Evolutionary conservation across 2,329 filamentous ascomycete genomes (phyloP), one percentile per base, ranked within the genome.

Genomic region (Hymenoscyphus salicellus): DNA sequence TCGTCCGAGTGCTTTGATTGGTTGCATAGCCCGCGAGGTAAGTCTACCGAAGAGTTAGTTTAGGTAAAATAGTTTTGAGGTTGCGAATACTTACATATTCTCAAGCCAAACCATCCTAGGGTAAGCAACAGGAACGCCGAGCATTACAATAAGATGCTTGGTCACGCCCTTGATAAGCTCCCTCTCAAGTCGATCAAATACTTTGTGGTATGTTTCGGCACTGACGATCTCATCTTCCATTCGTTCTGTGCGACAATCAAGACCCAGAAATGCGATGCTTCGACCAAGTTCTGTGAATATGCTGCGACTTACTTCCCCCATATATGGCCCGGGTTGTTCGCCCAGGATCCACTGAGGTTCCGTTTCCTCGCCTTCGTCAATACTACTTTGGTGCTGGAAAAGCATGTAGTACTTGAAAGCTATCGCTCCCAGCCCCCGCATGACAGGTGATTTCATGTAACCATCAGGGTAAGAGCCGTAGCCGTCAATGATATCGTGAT

Each of bases 321-420:
- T 97, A 75, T 97, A 99, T 0, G 94, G 93, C 0, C 96, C 96
- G 2, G 89, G 91, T 38, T 84, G 82, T 28, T 84, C 80, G 5
- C 95, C 95, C 3, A 98, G 79, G 20, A 96, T 80, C 95, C 95
- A 98, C 74, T 92, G 97, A 1, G 94, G 92, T 76, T 99, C 96
- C 2, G 90, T 86, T 41, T 84, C 82, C 70, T 96, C 89, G 0
- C 89, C 92, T 79, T 99, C 95, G 56, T 89, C 86, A 0, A 86
- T 80, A 3, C 96, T 82, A 70, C 90, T 96, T 77, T 99, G 96
- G 72, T 99, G 95, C 77, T 99, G 95, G 80, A 99, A 99, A 8
- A 99, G 84, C 88, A 99, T 89, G 74, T 99, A 99, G 78, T 98
- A 99, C 77, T 99, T 99, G 84, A 95, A 98, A 0, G 94, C 94